These are phyloP conservation scores for Ophiosphaerella herpotricha DNA, from an alignment of 2,329 filamentous ascomycete species.

Conservation along the genomic window DNA sequence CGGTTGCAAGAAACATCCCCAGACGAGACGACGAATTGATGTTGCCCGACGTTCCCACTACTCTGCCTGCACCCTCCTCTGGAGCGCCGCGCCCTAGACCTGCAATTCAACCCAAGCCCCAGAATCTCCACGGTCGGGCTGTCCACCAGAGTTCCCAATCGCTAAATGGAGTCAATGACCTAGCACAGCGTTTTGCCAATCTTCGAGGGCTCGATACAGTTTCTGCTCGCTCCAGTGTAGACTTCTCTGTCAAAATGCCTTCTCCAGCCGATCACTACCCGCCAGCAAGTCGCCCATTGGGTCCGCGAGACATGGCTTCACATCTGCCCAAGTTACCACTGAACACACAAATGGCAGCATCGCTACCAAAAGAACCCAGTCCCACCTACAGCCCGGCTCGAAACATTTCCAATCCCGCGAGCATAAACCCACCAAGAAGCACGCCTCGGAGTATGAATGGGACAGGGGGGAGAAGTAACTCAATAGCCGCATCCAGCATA, in stretches of 20 bases:
- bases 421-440: slow-evolving; percentile 67
- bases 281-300: slow-evolving; percentile 42
- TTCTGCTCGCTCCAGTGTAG: slow-evolving; percentile 26
- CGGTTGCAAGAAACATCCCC: slow-evolving; percentile 22
- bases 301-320: slow-evolving; percentile 60
- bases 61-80: slow-evolving; percentile 14
- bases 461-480: slow-evolving; percentile 59
- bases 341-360: slow-evolving; percentile 57
- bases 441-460: slow-evolving; percentile 67
- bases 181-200: slow-evolving; percentile 47
- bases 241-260: slow-evolving; percentile 48
- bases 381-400: slow-evolving; percentile 80
- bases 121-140: slow-evolving; percentile 66
- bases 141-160: slow-evolving; percentile 47
- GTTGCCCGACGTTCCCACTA: slow-evolving; percentile 39
- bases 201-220: slow-evolving; percentile 35
- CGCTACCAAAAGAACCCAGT: slow-evolving; percentile 71
- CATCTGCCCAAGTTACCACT: slow-evolving; percentile 55
- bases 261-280: slow-evolving; percentile 46
- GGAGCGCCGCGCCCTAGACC: slow-evolving; percentile 40
- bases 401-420: slow-evolving; percentile 69
- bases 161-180: slow-evolving; percentile 31
- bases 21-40: slow-evolving; percentile 40
- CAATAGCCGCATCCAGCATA: slow-evolving; percentile 50
- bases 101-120: slow-evolving; percentile 68